Evolutionary conservation across 2,329 filamentous ascomycete species (phyloP).

Genomic region (Xylariaceae sp.): DNA sequence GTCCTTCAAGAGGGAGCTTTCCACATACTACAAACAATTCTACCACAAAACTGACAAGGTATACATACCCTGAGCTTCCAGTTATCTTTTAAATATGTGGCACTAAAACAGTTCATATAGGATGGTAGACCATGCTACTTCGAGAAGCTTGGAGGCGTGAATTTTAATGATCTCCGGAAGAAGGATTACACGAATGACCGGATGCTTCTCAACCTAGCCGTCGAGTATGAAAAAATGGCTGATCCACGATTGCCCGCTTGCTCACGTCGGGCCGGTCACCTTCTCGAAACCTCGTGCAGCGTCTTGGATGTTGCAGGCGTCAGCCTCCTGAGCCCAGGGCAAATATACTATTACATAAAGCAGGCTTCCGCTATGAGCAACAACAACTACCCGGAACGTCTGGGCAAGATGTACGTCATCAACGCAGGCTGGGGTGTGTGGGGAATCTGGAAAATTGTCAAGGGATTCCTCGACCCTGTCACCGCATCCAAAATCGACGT

Average conservation of each 20-base stretch:
- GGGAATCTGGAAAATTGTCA: constrained; percentile 80
- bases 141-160: constrained; percentile 92
- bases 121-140: constrained; percentile 98
- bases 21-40: constrained; percentile 95
- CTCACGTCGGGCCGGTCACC: constrained; percentile 86
- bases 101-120: constrained; percentile 51
- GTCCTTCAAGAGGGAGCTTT: constrained; percentile 75
- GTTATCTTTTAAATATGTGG: background rate
- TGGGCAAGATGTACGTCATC: constrained; percentile 96
- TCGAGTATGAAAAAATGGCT: constrained; percentile 95
- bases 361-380: constrained; percentile 89
- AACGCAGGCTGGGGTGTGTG: constrained; percentile 97
- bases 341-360: constrained; percentile 87
- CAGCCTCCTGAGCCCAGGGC: constrained; percentile 77
- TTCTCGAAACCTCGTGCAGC: constrained; percentile 97
- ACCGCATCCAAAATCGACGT: constrained; percentile 97
- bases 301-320: constrained; percentile 99
- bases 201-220: constrained; percentile 95
- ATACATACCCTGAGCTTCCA: constrained; percentile 20
- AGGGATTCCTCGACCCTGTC: constrained; percentile 94
- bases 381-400: constrained; percentile 98
- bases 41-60: constrained; percentile 97
- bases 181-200: constrained; percentile 84
- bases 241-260: constrained; percentile 94
- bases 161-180: constrained; percentile 88